Conservation (phyloP, 441 rosid species). For the Codiaeum variegatum region DNA sequence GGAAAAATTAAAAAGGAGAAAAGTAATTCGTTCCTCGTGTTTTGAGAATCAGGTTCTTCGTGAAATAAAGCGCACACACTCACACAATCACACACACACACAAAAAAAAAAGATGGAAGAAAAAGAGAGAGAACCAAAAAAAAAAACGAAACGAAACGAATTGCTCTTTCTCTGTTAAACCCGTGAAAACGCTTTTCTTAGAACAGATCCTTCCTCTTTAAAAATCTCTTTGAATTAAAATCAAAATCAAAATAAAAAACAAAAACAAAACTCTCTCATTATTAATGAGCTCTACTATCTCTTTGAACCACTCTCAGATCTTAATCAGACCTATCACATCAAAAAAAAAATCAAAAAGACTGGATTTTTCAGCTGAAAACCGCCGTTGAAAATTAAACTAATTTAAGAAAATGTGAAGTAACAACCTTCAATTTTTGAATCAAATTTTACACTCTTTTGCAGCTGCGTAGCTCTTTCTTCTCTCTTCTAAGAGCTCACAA, state of each 20-base stretch:
- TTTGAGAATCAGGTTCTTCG: constrained; percentile 51
- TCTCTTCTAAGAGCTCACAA: neutral
- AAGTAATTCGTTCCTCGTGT: constrained; percentile 59
- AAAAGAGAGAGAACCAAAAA: neutral
- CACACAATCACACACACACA: neutral
- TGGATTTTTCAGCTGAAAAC: too few relatives aligned
- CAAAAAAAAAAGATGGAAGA: neutral
- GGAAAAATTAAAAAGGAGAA: constrained; percentile 18
- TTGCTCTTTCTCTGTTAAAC: constrained; percentile 1
- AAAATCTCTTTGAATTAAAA: too few relatives aligned
- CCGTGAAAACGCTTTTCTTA: constrained; percentile 14
- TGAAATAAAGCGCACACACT: constrained; percentile 39
- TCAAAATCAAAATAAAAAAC: neutral
- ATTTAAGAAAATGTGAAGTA: neutral
- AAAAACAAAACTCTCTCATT: neutral
- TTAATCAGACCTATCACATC: neutral
- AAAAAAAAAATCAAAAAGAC: too few relatives aligned
- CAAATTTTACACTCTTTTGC: neutral
- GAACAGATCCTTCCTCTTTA: neutral
- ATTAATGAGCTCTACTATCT: constrained; percentile 5
- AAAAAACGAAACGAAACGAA: neutral
- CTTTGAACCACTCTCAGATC: neutral
- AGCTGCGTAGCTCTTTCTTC: neutral
- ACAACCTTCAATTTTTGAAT: neutral
- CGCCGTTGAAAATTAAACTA: neutral